phyloP scores from a whole-genome alignment of 129 eudicot species.

The Oenanthe sinensis region DNA sequence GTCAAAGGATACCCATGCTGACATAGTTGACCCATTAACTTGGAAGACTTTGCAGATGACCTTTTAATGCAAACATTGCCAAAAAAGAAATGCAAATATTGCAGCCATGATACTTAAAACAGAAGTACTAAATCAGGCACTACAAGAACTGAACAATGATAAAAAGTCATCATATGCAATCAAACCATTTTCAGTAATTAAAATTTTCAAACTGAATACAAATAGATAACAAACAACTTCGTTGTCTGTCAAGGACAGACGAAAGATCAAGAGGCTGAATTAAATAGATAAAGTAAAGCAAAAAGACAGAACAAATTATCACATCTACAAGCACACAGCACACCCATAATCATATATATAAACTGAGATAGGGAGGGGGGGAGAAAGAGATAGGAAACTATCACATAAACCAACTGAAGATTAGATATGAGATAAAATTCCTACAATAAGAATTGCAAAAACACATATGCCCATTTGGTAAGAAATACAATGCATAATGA shows the following conservation, averaged over 20 bases:
- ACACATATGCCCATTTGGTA: background rate
- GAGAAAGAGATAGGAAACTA: too few relatives aligned
- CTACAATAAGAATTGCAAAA: too few relatives aligned
- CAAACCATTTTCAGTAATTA: background rate
- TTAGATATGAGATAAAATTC: too few relatives aligned
- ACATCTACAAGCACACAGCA: too few relatives aligned
- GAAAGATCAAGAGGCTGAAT: background rate
- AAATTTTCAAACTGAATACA: background rate
- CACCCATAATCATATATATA: too few relatives aligned
- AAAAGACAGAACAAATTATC: background rate
- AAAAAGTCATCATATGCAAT: background rate
- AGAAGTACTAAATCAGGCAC: background rate
- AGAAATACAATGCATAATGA: background rate
- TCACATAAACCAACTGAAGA: too few relatives aligned
- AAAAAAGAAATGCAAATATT: background rate
- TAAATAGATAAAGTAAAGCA: background rate
- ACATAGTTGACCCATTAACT: background rate
- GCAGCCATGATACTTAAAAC: background rate
- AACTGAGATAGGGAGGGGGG: too few relatives aligned
- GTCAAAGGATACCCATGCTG: background rate
- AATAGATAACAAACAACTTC: background rate
- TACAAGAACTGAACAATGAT: background rate
- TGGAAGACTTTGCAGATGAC: background rate
- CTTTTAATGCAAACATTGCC: background rate
- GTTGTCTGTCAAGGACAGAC: too few relatives aligned